Percentiles rank a stretch among this genome's conserved stretches.
Conservation (phyloP, 2,329 filamentous ascomycete genomes). For the Raffaelea deltoideospora region DNA sequence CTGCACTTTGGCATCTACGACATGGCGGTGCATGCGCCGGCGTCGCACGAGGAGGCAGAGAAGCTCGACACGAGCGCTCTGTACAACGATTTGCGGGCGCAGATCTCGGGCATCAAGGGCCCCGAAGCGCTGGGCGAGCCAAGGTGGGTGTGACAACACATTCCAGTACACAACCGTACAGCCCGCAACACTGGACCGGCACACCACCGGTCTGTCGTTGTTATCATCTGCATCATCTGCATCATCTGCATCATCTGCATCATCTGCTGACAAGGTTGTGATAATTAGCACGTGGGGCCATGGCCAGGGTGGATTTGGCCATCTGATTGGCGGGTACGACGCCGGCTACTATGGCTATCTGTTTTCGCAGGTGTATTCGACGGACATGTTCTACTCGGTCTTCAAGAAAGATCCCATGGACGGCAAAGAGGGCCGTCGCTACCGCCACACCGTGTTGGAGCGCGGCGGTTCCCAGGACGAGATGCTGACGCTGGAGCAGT, state of each 20-base stretch:
- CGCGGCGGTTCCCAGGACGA: constrained; percentile 66
- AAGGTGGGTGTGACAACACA: too few species aligned
- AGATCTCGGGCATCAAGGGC: constrained; percentile 61
- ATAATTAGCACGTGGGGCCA: constrained; percentile 50
- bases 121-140: constrained; percentile 49
- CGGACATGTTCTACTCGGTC: constrained; percentile 73
- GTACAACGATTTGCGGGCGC: constrained; percentile 58
- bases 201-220: too few species aligned
- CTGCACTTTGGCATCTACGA: constrained; percentile 72
- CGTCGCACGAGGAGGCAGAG: constrained; percentile 53
- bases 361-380: constrained; percentile 64
- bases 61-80: constrained; percentile 46
- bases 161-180: too few species aligned
- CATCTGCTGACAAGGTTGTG: not conserved
- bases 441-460: constrained; percentile 65
- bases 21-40: constrained; percentile 63
- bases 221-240: too few species aligned
- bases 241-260: too few species aligned
- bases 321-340: constrained; percentile 73
- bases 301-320: constrained; percentile 66
- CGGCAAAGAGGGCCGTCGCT: constrained; percentile 54
- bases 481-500: constrained; percentile 65
- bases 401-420: constrained; percentile 73
- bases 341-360: constrained; percentile 70
- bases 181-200: too few species aligned